Conservation (phyloP, 2,329 filamentous ascomycete species). For the Fusarium foetens region DNA sequence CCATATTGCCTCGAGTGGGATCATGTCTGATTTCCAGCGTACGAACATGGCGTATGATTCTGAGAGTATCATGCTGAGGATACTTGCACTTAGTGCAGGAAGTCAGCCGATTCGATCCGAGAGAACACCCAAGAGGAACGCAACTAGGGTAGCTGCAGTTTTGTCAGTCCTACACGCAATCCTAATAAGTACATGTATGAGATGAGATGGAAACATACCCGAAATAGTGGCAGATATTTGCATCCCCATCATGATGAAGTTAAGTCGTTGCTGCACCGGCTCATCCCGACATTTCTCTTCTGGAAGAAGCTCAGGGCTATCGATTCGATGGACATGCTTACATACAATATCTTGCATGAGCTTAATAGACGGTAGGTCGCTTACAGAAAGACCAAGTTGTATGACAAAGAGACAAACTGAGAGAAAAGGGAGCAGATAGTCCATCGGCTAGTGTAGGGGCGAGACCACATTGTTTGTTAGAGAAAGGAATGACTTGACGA, state of each 20-base stretch:
- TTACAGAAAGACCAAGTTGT: constrained; percentile 41
- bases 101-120: constrained; percentile 41
- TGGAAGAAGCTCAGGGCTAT: constrained; percentile 13
- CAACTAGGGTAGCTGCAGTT: constrained; percentile 34
- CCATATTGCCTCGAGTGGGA: constrained; percentile 43
- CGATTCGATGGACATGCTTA: constrained; percentile 16
- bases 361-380: constrained; percentile 36
- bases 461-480: constrained; percentile 20
- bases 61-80: constrained; percentile 39
- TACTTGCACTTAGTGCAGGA: constrained; percentile 39
- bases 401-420: constrained; percentile 38
- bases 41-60: constrained; percentile 38
- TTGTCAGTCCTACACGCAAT: not conserved
- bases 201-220: constrained; percentile 1
- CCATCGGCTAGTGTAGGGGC: constrained; percentile 10
- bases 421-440: constrained; percentile 38
- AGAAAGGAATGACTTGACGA: not conserved
- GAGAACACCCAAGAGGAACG: constrained; percentile 37
- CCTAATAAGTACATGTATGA: not conserved
- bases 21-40: constrained; percentile 27
- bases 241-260: constrained; percentile 33
- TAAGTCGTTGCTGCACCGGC: constrained; percentile 39
- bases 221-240: constrained; percentile 37
- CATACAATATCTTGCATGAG: constrained; percentile 43
- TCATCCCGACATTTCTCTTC: constrained; percentile 33